phyloP scores from a whole-genome alignment of 2,329 filamentous ascomycete species.

The Neophaeococcomyces aloes region DNA sequence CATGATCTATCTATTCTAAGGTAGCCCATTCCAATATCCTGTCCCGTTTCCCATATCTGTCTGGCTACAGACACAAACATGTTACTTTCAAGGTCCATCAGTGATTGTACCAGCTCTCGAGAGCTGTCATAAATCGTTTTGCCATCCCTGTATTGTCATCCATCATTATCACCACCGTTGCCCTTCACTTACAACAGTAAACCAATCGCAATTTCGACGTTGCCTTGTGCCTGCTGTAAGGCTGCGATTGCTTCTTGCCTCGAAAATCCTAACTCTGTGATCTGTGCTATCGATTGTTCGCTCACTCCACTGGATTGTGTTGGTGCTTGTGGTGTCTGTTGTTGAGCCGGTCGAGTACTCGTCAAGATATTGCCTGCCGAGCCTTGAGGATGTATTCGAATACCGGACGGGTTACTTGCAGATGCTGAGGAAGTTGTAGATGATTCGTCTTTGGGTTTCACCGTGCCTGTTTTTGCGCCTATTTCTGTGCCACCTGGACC shows the following conservation, averaged over 20 bases:
- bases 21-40: too few species aligned
- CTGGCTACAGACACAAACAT: too few species aligned
- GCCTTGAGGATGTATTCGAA: constrained; percentile 7
- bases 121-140: too few species aligned
- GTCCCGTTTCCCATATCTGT: too few species aligned
- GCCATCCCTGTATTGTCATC: too few species aligned
- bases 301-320: constrained; percentile 41
- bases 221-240: constrained; percentile 69
- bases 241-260: constrained; percentile 67
- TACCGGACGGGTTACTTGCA: neutral
- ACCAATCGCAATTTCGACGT: constrained; percentile 79
- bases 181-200: constrained; percentile 48
- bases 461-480: constrained; percentile 67
- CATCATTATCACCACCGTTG: too few species aligned
- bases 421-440: constrained; percentile 2
- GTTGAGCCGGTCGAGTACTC: neutral
- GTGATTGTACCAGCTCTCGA: too few species aligned
- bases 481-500: constrained; percentile 85
- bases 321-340: neutral
- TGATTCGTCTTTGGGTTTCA: constrained; percentile 18
- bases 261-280: constrained; percentile 68
- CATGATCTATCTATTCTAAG: too few species aligned
- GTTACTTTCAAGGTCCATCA: too few species aligned
- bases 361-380: constrained; percentile 6
- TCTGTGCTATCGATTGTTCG: constrained; percentile 60